Conservation (phyloP, 192 early-diverging fungal genomes). For the Backusella tuberculispora region DNA sequence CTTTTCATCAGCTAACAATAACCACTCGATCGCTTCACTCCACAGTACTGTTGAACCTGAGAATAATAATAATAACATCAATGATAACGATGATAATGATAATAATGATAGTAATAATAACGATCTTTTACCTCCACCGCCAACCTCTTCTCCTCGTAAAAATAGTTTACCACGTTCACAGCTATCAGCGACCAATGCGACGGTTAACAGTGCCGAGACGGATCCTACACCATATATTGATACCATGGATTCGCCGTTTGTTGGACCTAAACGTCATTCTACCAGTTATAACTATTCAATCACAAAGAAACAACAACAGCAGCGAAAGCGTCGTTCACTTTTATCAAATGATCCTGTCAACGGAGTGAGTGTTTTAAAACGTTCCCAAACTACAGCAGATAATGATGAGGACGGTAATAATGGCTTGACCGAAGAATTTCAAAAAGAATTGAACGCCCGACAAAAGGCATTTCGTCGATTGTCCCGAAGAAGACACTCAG, state of each 20-base stretch:
- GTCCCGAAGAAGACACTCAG: slow-evolving; percentile 21
- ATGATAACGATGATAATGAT: not conserved
- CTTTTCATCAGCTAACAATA: not conserved
- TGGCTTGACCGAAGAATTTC: slow-evolving; percentile 22
- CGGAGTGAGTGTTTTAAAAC: not conserved
- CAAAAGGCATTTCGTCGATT: slow-evolving; percentile 32
- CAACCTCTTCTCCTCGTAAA: not conserved
- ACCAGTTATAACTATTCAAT: not conserved
- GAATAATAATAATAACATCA: not conserved
- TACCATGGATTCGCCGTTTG: not conserved
- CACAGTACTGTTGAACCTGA: not conserved
- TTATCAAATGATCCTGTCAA: not conserved
- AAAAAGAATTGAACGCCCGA: slow-evolving; percentile 30
- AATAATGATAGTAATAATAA: not conserved
- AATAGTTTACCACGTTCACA: not conserved
- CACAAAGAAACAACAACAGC: not conserved
- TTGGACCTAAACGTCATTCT: slow-evolving; percentile 15
- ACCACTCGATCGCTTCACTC: not conserved
- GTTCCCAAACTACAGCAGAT: not conserved
- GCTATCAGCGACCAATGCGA: slow-evolving; percentile 10
- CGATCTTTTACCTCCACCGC: not conserved
- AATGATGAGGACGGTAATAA: not conserved
- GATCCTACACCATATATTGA: slow-evolving; percentile 1
- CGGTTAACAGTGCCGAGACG: slow-evolving; percentile 1
- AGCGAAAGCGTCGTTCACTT: not conserved